Evolutionary conservation across 345 rosid species (phyloP).

Genomic region (Rhodamnia rubescens): DNA sequence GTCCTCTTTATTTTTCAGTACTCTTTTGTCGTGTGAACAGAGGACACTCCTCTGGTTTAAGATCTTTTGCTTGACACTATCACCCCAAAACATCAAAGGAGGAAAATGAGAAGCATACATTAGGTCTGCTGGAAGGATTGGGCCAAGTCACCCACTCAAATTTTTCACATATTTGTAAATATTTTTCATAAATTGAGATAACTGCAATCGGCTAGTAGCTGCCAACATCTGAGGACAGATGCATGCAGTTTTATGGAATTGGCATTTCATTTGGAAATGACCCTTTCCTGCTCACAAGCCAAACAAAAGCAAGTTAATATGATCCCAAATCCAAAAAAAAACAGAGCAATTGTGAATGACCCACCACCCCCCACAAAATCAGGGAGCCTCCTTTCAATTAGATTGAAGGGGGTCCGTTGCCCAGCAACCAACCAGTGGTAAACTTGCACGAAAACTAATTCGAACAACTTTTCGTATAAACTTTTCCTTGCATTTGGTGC

Average conservation of each 20-base stretch:
- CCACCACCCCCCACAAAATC: neutral
- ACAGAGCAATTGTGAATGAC: neutral
- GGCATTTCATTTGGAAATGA: neutral
- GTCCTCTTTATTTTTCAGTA: neutral
- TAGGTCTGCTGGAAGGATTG: neutral
- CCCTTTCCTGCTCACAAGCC: neutral
- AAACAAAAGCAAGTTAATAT: neutral
- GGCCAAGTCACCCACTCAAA: neutral
- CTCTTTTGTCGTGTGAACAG: neutral
- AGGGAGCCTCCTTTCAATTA: neutral
- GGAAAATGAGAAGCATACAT: neutral
- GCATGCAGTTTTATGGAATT: neutral
- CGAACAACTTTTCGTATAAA: too few species aligned
- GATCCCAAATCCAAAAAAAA: neutral
- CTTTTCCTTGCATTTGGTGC: too few species aligned
- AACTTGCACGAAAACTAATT: too few species aligned
- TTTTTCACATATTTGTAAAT: neutral
- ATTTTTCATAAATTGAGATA: neutral
- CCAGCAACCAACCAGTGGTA: neutral
- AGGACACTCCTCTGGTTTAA: neutral
- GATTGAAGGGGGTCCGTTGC: neutral
- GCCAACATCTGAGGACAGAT: neutral
- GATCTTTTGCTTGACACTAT: neutral
- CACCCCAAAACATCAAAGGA: neutral
- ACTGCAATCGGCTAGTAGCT: neutral